Percentiles rank a stretch among this genome's conserved stretches.
Evolutionary conservation across 2,329 filamentous ascomycete genomes (phyloP).

Genomic region (Fusarium sp.): DNA sequence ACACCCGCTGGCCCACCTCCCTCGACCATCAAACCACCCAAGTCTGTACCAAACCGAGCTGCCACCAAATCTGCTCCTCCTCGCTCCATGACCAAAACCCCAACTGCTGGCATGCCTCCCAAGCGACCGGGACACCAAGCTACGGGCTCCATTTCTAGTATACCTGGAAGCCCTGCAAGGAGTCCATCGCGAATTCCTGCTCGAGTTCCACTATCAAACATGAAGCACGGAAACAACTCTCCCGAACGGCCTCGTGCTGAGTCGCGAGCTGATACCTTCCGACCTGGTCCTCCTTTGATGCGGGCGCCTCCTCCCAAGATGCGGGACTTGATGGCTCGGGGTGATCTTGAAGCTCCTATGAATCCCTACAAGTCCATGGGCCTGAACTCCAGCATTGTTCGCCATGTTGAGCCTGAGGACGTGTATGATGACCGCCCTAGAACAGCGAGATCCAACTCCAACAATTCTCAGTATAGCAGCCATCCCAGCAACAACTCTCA

Average conservation of each 20-base stretch:
- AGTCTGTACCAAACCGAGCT: slow-evolving; percentile 43
- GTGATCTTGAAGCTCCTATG: slow-evolving; percentile 60
- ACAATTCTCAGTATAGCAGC: slow-evolving; percentile 47
- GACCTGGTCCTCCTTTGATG: slow-evolving; percentile 62
- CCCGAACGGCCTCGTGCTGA: slow-evolving; percentile 72
- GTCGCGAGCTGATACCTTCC: slow-evolving; percentile 57
- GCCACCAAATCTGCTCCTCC: slow-evolving; percentile 48
- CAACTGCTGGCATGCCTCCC: slow-evolving; percentile 52
- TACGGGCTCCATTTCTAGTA: slow-evolving; percentile 34
- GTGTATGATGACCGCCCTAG: slow-evolving; percentile 76
- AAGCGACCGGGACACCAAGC: slow-evolving; percentile 43
- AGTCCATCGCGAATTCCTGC: slow-evolving; percentile 69
- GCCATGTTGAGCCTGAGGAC: slow-evolving; percentile 78
- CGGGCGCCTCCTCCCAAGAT: slow-evolving; percentile 88
- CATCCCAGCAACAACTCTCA: slow-evolving; percentile 48
- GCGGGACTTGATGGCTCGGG: slow-evolving; percentile 74
- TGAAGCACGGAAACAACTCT: slow-evolving; percentile 80
- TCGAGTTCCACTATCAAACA: slow-evolving; percentile 73
- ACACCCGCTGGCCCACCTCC: slow-evolving; percentile 74
- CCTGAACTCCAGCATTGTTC: slow-evolving; percentile 64
- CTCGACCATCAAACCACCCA: slow-evolving; percentile 49
- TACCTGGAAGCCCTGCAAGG: slow-evolving; percentile 45
- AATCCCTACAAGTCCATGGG: slow-evolving; percentile 60
- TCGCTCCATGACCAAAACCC: slow-evolving; percentile 63
- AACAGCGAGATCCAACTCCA: slow-evolving; percentile 52